A percentile compares a stretch with the other conserved stretches of the same genome.
Evolutionary conservation across 768 basidiomycete genomes (phyloP).

Genomic region (Trametes coccinea): DNA sequence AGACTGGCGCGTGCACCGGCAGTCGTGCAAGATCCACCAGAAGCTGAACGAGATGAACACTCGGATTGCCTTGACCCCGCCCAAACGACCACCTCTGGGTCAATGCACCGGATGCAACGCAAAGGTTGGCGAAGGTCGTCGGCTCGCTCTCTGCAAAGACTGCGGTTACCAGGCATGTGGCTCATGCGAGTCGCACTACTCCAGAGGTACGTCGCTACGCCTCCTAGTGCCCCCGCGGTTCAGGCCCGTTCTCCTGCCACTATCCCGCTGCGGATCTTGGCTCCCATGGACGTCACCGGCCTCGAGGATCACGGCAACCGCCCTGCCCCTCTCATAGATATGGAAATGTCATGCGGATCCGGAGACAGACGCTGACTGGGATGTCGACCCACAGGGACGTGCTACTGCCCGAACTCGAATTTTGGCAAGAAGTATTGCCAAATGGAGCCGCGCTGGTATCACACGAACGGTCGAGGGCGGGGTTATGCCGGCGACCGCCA

Average conservation of each 20-base stretch:
- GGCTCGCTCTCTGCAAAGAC: conserved; percentile 31
- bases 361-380: conserved; percentile 11
- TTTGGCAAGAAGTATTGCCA: conserved; percentile 37
- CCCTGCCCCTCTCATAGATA: background rate
- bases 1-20: conserved; percentile 37
- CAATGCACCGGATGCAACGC: conserved; percentile 36
- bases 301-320: conserved; percentile 3
- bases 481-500: conserved; percentile 38
- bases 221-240: background rate
- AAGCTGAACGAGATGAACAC: conserved; percentile 29
- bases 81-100: conserved; percentile 25
- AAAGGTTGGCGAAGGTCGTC: conserved; percentile 17
- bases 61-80: conserved; percentile 31
- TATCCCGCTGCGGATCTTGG: background rate
- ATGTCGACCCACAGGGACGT: conserved; percentile 31
- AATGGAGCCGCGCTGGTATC: conserved; percentile 34
- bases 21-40: conserved; percentile 38
- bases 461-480: conserved; percentile 31
- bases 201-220: conserved; percentile 25
- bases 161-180: conserved; percentile 39
- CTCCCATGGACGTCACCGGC: background rate
- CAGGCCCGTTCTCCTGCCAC: conserved; percentile 5
- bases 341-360: conserved; percentile 3
- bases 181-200: conserved; percentile 34
- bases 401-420: conserved; percentile 38